These are phyloP conservation scores for Capillidium rhysosporum DNA, from an alignment of 371 early-diverging fungal species.

Conservation along the genomic window DNA sequence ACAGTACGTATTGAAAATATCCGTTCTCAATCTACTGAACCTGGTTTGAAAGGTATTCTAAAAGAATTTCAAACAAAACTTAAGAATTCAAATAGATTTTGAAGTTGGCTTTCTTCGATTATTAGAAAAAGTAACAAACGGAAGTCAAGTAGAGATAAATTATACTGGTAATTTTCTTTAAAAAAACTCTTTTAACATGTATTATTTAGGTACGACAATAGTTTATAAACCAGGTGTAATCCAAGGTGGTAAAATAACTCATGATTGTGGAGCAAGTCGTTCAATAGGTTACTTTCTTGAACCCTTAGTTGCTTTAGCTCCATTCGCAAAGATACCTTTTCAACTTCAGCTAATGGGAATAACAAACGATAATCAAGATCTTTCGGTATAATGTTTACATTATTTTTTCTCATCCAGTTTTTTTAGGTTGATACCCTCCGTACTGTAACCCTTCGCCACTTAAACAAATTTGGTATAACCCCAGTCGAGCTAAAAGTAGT, in stretches of 20 bases:
- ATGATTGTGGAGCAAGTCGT: constrained; percentile 57
- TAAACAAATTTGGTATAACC: constrained; percentile 68
- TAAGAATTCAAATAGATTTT: constrained; percentile 31
- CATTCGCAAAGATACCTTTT: constrained; percentile 77
- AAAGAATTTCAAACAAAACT: background rate
- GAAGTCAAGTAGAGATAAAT: constrained; percentile 72
- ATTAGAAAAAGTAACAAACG: constrained; percentile 83
- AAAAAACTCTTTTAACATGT: background rate
- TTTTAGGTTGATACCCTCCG: constrained; percentile 67
- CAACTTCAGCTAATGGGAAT: constrained; percentile 65
- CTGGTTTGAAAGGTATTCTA: constrained; percentile 58
- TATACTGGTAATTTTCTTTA: constrained; percentile 47
- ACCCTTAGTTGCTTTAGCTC: constrained; percentile 72
- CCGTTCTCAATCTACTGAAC: constrained; percentile 62
- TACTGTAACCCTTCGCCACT: constrained; percentile 67
- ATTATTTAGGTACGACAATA: constrained; percentile 47
- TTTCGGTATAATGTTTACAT: constrained; percentile 24
- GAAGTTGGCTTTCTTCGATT: constrained; percentile 74
- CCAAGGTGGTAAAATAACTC: constrained; percentile 63
- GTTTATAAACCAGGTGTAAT: constrained; percentile 77
- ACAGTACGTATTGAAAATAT: constrained; percentile 76
- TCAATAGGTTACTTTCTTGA: constrained; percentile 85
- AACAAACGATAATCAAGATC: constrained; percentile 79
- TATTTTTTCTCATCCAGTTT: background rate
- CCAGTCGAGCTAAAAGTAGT: constrained; percentile 72